A percentile compares a stretch with the other conserved stretches of the same genome.
Evolutionary conservation across 768 basidiomycete species (phyloP).

Genomic region (Boletus rex-veris): DNA sequence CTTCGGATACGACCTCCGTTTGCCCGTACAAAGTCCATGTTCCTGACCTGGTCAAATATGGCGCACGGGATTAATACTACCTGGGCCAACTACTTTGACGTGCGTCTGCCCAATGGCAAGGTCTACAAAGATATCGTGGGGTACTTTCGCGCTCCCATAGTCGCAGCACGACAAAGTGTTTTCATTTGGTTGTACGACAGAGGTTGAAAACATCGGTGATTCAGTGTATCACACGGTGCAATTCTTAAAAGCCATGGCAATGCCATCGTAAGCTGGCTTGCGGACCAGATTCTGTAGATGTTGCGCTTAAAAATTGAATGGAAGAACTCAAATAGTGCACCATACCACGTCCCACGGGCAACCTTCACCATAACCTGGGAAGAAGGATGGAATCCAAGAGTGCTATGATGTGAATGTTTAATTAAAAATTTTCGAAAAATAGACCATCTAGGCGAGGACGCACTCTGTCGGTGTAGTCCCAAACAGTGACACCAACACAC

Average conservation of each 20-base stretch:
- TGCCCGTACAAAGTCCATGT: slow-evolving; percentile 63
- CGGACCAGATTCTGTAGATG: slow-evolving; percentile 9
- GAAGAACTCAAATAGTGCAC: background rate
- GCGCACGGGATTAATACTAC: background rate
- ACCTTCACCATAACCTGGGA: slow-evolving; percentile 10
- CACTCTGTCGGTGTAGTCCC: slow-evolving; percentile 41
- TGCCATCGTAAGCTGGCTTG: slow-evolving; percentile 16
- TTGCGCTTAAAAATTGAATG: background rate
- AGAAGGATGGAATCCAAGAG: slow-evolving; percentile 14
- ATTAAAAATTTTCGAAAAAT: slow-evolving; percentile 3
- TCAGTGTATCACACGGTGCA: background rate
- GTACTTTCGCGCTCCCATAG: slow-evolving; percentile 57
- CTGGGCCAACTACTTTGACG: slow-evolving; percentile 53
- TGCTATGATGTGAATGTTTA: slow-evolving; percentile 2
- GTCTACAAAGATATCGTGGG: slow-evolving; percentile 51
- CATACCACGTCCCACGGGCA: slow-evolving; percentile 19
- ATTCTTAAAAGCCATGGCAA: slow-evolving; percentile 6
- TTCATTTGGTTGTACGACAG: slow-evolving; percentile 2
- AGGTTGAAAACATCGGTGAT: no score
- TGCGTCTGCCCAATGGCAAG: slow-evolving; percentile 44
- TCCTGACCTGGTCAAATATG: background rate
- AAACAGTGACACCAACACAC: slow-evolving; percentile 39
- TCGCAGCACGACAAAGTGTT: background rate
- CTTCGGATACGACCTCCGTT: slow-evolving; percentile 43
- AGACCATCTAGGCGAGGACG: background rate